Conservation (phyloP, 257 asterid species). For the Rehmannia glutinosa region DNA sequence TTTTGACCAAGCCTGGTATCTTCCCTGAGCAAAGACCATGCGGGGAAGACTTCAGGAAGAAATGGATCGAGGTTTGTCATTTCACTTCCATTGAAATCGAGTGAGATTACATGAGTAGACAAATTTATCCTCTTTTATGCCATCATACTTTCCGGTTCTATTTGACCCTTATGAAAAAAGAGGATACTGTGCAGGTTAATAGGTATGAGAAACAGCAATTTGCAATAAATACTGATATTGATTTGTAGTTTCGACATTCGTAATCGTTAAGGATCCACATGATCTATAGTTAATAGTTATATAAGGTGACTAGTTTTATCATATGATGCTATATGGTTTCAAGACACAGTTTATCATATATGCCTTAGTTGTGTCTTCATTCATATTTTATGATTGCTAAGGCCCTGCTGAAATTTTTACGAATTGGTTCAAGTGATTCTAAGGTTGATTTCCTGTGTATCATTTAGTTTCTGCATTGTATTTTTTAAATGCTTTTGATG, state of each 20-base stretch:
- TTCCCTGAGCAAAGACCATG: constrained; percentile 93
- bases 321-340: background rate
- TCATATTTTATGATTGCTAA: background rate
- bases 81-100: constrained; percentile 9
- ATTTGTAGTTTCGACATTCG: background rate
- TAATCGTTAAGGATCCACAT: background rate
- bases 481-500: no score
- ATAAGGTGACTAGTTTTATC: background rate
- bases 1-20: constrained; percentile 67
- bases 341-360: no score
- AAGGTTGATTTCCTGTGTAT: background rate
- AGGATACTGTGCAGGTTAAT: background rate
- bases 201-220: background rate
- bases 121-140: constrained; percentile 1
- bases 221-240: background rate
- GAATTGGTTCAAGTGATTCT: background rate
- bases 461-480: background rate
- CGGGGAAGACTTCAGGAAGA: constrained; percentile 91
- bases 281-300: background rate
- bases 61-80: constrained; percentile 92
- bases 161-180: background rate
- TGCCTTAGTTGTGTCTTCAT: background rate
- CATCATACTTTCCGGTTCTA: background rate
- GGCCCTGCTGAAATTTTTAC: background rate
- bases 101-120: constrained; percentile 16